Base-by-base conservation (phyloP, 129 eudicot species). In the Escallonia herrerae region DNA sequence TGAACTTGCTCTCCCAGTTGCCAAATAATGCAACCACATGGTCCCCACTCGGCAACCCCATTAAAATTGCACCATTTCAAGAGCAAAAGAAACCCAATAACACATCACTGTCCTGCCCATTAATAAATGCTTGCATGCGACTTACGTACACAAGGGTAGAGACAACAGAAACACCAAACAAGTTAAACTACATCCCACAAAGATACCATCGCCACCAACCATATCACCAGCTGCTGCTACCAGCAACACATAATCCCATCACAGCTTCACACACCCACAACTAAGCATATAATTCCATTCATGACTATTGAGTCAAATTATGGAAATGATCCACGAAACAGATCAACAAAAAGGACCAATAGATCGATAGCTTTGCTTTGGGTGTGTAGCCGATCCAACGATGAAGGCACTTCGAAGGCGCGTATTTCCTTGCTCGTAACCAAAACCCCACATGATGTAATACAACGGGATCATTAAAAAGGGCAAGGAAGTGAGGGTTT, bases 51-150 rank as follows among this genome's bases (percentile, higher is more conserved):
- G 64, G 8, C 73, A 46, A 45, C 45, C 73, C 57, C 58, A 53
- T 59, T 3, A 49, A 63, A 57, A 54, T 67, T 67, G 53, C 63
- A 66, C 41, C 50, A 66, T 53, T 56, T 58, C 62, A 54, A 67
- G 51, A 62, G 42, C 53, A 63, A 45, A 59, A 43, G 55, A 58
- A 42, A 38, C 50, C 13, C 66, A 38, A 47, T 10, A 6, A 14
- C 11, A 65, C 69, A 56, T 75, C 80, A 55, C 64, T 62, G 39
- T 63, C 74, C 39, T 22, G 9, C 47, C 7, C 33, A 55, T 58
- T 11, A 7, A 56, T 40, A 65, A 53, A 66, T 56, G 80, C 71
- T 54, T 72, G 80, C 76, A 79, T 76, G 75, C 79, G 53, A 62
- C 54, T 45, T 49, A 67, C 62, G 56, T 61, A 74, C 69, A 76